A percentile compares a stretch with the other conserved stretches of the same genome.
These are phyloP conservation scores for Exutisphaerella laricina DNA, from an alignment of 2,329 filamentous ascomycete genomes.

Conservation along the genomic window DNA sequence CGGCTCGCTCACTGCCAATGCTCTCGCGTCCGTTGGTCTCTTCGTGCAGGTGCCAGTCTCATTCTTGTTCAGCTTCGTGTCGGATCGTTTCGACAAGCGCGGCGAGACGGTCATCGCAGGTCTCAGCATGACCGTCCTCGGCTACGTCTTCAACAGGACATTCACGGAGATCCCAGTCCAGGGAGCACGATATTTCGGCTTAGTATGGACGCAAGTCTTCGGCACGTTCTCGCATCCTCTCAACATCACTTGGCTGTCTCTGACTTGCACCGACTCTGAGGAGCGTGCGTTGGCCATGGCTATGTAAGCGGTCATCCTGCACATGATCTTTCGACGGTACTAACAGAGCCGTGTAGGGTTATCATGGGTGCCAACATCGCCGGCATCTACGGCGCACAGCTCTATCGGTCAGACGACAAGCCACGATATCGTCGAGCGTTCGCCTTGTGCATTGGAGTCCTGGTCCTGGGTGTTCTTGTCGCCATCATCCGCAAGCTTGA, in stretches of 20 bases:
- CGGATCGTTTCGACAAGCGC: slow-evolving; percentile 47
- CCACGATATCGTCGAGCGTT: slow-evolving; percentile 51
- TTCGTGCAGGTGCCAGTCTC: slow-evolving; percentile 45
- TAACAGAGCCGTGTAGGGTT: slow-evolving; percentile 35
- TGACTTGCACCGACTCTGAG: slow-evolving; percentile 53
- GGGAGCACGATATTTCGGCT: slow-evolving; percentile 49
- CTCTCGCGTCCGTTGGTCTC: slow-evolving; percentile 32
- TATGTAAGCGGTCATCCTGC: slow-evolving; percentile 31
- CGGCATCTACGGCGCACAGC: slow-evolving; percentile 56
- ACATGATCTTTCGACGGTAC: too few relatives aligned
- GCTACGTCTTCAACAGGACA: slow-evolving; percentile 51
- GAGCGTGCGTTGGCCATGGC: slow-evolving; percentile 57
- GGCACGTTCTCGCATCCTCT: slow-evolving; percentile 52
- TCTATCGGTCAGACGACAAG: slow-evolving; percentile 51
- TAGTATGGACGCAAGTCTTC: slow-evolving; percentile 53
- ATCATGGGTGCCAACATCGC: slow-evolving; percentile 60
- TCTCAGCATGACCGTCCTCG: slow-evolving; percentile 45
- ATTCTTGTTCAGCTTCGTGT: slow-evolving; percentile 49
- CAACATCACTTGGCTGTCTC: slow-evolving; percentile 57
- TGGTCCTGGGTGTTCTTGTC: slow-evolving; percentile 41
- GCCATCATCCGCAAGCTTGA: slow-evolving; percentile 43
- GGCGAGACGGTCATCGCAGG: slow-evolving; percentile 51
- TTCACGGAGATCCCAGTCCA: slow-evolving; percentile 44
- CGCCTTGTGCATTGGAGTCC: slow-evolving; percentile 41
- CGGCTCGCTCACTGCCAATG: slow-evolving; percentile 28